Percentiles rank a stretch among this genome's conserved stretches.
Conservation (phyloP, 495 filamentous ascomycete genomes). For the Annulohypoxylon stygium region DNA sequence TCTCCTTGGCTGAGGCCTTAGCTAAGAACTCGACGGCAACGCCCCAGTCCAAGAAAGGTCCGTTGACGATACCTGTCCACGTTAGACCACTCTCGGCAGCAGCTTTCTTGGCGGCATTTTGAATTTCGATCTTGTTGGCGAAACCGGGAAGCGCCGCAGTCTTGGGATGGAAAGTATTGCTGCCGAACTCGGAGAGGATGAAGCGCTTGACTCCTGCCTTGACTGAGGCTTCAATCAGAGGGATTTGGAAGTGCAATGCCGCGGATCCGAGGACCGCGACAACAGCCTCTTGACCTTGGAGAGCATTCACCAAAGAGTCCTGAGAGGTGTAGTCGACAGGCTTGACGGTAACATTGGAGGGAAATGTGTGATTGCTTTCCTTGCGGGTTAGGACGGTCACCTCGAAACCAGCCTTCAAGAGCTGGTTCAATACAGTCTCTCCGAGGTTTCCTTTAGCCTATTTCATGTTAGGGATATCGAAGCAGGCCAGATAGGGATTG, state of each 20-base stretch:
- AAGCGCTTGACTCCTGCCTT: constrained; percentile 65
- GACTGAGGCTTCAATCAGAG: constrained; percentile 65
- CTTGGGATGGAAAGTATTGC: constrained; percentile 55
- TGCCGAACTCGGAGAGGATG: constrained; percentile 69
- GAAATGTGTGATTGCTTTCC: constrained; percentile 49
- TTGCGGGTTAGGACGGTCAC: constrained; percentile 66
- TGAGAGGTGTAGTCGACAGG: constrained; percentile 63
- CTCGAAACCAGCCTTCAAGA: constrained; percentile 63
- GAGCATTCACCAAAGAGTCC: constrained; percentile 58
- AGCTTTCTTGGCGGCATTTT: constrained; percentile 59
- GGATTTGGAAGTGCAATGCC: constrained; percentile 48
- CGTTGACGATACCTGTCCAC: constrained; percentile 61
- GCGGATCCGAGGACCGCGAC: constrained; percentile 52
- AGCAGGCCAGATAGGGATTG: not conserved
- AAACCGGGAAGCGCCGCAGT: constrained; percentile 57
- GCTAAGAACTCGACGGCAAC: constrained; percentile 57
- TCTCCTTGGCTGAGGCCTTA: constrained; percentile 52
- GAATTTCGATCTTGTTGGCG: constrained; percentile 57
- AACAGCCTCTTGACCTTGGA: constrained; percentile 64
- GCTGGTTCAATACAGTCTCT: constrained; percentile 59
- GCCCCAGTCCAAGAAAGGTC: constrained; percentile 65
- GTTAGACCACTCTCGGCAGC: constrained; percentile 54
- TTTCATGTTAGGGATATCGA: not conserved
- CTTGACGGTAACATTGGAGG: constrained; percentile 54
- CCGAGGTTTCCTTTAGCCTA: constrained; percentile 65